Conservation (phyloP, 192 early-diverging fungal genomes). For the Backusella luteola region DNA sequence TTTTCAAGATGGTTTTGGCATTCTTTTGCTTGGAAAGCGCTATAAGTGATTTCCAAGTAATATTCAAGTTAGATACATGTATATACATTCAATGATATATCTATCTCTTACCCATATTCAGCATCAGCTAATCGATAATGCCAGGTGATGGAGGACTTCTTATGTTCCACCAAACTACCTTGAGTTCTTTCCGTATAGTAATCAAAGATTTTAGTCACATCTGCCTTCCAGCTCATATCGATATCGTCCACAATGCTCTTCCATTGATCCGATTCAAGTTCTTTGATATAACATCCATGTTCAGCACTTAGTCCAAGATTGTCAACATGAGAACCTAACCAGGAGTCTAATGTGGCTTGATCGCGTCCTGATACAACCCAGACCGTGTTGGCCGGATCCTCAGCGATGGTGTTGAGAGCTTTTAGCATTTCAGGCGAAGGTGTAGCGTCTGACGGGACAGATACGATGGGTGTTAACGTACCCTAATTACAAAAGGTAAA, state of each 20-base stretch:
- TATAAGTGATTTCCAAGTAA: background rate
- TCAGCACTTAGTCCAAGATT: conserved; percentile 88
- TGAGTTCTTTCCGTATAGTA: conserved; percentile 96
- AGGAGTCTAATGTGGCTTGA: conserved; percentile 79
- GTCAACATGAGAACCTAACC: conserved; percentile 73
- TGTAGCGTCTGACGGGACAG: conserved; percentile 82
- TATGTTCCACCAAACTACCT: conserved; percentile 91
- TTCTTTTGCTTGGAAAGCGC: conserved; percentile 93
- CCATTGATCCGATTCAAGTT: conserved; percentile 71
- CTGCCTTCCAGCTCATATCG: conserved; percentile 91
- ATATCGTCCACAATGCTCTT: conserved; percentile 66
- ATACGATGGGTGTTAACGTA: conserved; percentile 92
- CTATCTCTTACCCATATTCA: conserved; percentile 67
- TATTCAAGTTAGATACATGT: background rate
- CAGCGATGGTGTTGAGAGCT: conserved; percentile 62
- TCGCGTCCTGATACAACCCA: conserved; percentile 95
- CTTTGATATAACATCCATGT: conserved; percentile 94
- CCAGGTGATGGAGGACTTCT: conserved; percentile 94
- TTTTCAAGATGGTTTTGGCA: conserved; percentile 95
- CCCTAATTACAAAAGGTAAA: conserved; percentile 56
- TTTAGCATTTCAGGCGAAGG: conserved; percentile 84
- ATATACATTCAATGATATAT: background rate
- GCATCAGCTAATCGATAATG: conserved; percentile 96
- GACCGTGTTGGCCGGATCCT: conserved; percentile 80
- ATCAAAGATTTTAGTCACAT: conserved; percentile 90